These are phyloP conservation scores for Populus tremula DNA, from an alignment of 345 rosid species.

Conservation along the genomic window DNA sequence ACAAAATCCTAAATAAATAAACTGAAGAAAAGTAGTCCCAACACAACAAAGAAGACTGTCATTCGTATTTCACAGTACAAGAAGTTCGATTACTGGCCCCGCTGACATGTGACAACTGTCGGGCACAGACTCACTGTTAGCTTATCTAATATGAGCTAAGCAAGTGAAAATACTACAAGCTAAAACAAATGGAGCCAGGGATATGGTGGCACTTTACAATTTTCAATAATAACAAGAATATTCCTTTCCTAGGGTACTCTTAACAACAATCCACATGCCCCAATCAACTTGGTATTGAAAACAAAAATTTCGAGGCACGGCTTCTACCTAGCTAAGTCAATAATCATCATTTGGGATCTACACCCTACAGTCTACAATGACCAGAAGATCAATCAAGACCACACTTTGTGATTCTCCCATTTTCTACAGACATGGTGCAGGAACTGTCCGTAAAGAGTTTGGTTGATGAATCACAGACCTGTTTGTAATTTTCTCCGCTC, in stretches of 20 bases:
- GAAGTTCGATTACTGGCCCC: not conserved
- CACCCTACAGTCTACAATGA: slow-evolving; percentile 31
- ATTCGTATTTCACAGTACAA: not conserved
- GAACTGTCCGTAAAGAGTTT: slow-evolving; percentile 14
- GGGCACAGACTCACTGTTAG: not conserved
- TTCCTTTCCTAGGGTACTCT: slow-evolving; percentile 16
- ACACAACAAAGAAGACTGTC: not conserved
- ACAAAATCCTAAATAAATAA: not conserved
- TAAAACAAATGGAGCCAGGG: not conserved
- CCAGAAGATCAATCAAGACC: slow-evolving; percentile 38
- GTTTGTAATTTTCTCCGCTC: slow-evolving; percentile 22
- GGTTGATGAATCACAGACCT: slow-evolving; percentile 26
- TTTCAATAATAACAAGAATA: slow-evolving; percentile 13
- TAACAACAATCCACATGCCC: slow-evolving; percentile 21
- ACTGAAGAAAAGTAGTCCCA: not conserved
- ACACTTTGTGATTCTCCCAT: slow-evolving; percentile 39
- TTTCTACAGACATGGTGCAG: slow-evolving; percentile 40
- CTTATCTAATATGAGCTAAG: not conserved
- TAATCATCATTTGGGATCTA: slow-evolving; percentile 20
- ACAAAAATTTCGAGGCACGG: slow-evolving; percentile 33
- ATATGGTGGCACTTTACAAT: slow-evolving; percentile 20
- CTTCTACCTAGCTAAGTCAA: slow-evolving; percentile 24
- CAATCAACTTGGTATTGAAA: slow-evolving; percentile 30
- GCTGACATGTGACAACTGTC: not conserved
- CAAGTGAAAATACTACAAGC: not conserved